Evolutionary conservation across 352 stramenopile species (phyloP).

Genomic region (Phytophthora kernoviae): DNA sequence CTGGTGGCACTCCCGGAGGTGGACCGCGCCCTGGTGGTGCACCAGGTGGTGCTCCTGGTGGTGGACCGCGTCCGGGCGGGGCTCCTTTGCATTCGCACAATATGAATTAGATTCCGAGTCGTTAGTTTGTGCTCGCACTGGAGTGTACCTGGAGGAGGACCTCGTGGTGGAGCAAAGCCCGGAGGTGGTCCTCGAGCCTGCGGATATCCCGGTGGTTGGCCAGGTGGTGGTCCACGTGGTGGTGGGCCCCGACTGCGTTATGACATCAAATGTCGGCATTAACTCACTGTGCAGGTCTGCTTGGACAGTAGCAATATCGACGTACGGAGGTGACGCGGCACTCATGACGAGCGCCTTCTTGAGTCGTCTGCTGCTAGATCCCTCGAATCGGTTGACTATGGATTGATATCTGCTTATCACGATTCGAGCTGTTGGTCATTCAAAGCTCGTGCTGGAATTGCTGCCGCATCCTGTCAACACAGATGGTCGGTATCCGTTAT

Average conservation of each 20-base stretch:
- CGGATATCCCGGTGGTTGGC: constrained; percentile 53
- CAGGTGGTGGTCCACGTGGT: constrained; percentile 43
- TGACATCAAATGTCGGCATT: background rate
- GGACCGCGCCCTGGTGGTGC: constrained; percentile 36
- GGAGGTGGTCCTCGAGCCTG: constrained; percentile 60
- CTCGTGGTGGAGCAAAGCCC: constrained; percentile 47
- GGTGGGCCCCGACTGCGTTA: constrained; percentile 31
- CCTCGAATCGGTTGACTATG: constrained; percentile 10
- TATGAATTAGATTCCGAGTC: constrained; percentile 1
- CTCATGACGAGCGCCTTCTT: constrained; percentile 31
- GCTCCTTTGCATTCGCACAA: constrained; percentile 12
- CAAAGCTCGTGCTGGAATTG: background rate
- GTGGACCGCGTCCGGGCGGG: constrained; percentile 19
- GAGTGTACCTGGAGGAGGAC: constrained; percentile 46
- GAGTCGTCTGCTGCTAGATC: constrained; percentile 12
- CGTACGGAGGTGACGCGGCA: constrained; percentile 33
- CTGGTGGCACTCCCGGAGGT: constrained; percentile 25
- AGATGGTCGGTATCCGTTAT: background rate
- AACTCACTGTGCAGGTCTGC: background rate
- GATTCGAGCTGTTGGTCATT: constrained; percentile 4
- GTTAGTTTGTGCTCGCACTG: background rate
- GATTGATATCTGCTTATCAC: constrained; percentile 2
- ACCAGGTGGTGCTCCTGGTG: constrained; percentile 9
- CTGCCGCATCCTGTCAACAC: constrained; percentile 19
- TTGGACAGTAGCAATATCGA: constrained; percentile 1